Base-by-base conservation (phyloP, 1,284 basidiomycete genomes). In the Vanrija sp. region DNA sequence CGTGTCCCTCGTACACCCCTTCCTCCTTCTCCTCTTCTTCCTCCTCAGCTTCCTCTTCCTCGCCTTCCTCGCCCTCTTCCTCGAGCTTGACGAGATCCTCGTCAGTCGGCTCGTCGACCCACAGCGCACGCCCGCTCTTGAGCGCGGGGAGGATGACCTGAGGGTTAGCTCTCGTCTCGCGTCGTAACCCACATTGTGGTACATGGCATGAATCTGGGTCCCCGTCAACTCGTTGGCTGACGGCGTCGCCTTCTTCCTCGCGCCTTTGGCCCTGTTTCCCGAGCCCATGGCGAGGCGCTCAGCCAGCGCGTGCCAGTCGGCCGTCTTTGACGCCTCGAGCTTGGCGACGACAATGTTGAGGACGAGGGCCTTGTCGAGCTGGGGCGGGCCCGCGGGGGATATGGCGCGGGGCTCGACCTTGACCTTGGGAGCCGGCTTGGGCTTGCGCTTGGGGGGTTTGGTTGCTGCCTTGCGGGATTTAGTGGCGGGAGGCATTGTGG, bases 291-390 rank as follows among this genome's bases (percentile, higher is more conserved):
- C 27, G 23, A 68, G 36, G 38, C 52, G 48, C 20, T 52, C 42
- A 20, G 62, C 55, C 5, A 71, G 58, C 9, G 51, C 57, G 31
- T 59, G 60, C 67, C 68, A 71, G 50, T 71, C 69, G 44, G 60
- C 60, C 15, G 53, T 57, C 46, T 64, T 67, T 25, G 41, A 45
- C 4, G 45, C 43, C 22, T 66, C 65, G 37, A 71, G 56, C 49
- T 65, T 64, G 39, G 65, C 62, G 6, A 69, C n/a, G 37, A 68
- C 44, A 31, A 68, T 61, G 18, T 55, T 25, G 18, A 64, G 49
- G 3, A 66, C 59, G 38, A 65, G 58, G 1, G 49, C 38, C 36
- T 68, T 68, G 43, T 38, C 39, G 19, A 51, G 36, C 2, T 18
- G 15, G 25, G 15, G 24, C 9, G 23, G 24, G 2, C 18, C 3